Conservation (phyloP, 2,329 filamentous ascomycete genomes). For the Cytospora piceicola region DNA sequence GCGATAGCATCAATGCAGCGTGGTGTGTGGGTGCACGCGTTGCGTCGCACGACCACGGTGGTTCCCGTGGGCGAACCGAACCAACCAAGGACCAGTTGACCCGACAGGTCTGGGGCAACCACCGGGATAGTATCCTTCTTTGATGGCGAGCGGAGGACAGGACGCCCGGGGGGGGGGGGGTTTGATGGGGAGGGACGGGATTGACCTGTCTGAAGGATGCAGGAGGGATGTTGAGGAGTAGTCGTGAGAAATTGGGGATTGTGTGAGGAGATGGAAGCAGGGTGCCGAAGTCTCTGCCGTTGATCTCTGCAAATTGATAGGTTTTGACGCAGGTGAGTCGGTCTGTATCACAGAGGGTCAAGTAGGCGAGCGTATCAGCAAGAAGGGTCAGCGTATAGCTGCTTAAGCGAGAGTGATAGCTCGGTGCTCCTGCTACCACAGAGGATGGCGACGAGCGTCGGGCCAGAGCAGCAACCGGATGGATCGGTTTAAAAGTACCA, state of each 20-base stretch:
- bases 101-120: slow-evolving; percentile 7
- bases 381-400: slow-evolving; percentile 27
- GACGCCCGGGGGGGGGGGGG: background rate
- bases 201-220: slow-evolving; percentile 21
- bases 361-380: slow-evolving; percentile 32
- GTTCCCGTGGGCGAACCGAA: slow-evolving; percentile 18
- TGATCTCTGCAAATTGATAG: slow-evolving; percentile 29
- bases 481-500: background rate
- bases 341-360: slow-evolving; percentile 28
- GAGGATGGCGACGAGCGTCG: slow-evolving; percentile 1
- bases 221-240: slow-evolving; percentile 20
- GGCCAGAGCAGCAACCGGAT: slow-evolving; percentile 1
- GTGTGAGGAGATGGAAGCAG: slow-evolving; percentile 19
- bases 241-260: slow-evolving; percentile 14
- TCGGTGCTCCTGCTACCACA: slow-evolving; percentile 21
- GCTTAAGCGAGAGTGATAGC: slow-evolving; percentile 32
- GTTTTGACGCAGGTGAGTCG: slow-evolving; percentile 27
- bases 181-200: slow-evolving; percentile 5
- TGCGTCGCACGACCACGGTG: slow-evolving; percentile 20
- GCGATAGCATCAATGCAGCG: slow-evolving; percentile 21
- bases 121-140: slow-evolving; percentile 4
- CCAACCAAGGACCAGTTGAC: slow-evolving; percentile 13
- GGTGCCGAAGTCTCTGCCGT: slow-evolving; percentile 20
- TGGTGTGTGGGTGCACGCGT: slow-evolving; percentile 25
- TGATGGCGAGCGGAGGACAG: background rate